Evolutionary conservation across 78 protist species (phyloP), one percentile per base, ranked within the genome.

Genomic region (Polysphondylium violaceum): DNA sequence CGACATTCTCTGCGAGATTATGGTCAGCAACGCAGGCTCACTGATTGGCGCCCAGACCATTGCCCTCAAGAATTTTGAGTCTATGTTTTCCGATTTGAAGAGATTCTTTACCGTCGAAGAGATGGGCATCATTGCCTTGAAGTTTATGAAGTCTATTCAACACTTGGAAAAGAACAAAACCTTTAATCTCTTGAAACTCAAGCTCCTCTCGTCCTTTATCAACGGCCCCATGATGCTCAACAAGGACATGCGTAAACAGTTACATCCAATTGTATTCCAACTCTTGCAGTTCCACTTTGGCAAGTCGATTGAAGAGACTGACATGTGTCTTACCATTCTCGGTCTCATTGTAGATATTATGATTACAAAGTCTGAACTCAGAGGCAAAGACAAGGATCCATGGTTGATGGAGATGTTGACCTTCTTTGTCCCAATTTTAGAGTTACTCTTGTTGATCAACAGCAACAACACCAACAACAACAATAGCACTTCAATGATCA

Each of bases 11-110:
- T 83, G 91, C 23, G 91, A 83, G 35, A 83, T 83, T 83, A 83
- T 83, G 91, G 35, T 83, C 23, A 64, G 76, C 63, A 47, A 72
- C 43, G 12, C 60, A 9, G 81, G 81, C 35, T 83, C 91, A 11
- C 16, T 83, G n/a, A 83, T 83, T 43, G 91, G 91, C 59, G 91
- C 91, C 11, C 67, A 83, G 33, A 83, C 91, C 9, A 83, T 83
- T 14, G 91, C 91, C 0, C 58, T 83, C 11, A 83, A 83, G 51
- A 83, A 83, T 43, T 83, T 83, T 25, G 91, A 83, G 33, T 43
- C 63, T 16, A 69, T 83, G 91, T 83, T 83, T 69, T 68, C 91
- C 2, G 91, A 83, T 58, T 43, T 83, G 35, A 83, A 83, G 29
- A 23, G 44, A 25, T 83, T 83, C 60, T 83, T 69, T 31, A 83